Evolutionary conservation across 768 basidiomycete genomes (phyloP), one percentile per base, ranked within the genome.

Genomic region (Aureoboletus auriporus): DNA sequence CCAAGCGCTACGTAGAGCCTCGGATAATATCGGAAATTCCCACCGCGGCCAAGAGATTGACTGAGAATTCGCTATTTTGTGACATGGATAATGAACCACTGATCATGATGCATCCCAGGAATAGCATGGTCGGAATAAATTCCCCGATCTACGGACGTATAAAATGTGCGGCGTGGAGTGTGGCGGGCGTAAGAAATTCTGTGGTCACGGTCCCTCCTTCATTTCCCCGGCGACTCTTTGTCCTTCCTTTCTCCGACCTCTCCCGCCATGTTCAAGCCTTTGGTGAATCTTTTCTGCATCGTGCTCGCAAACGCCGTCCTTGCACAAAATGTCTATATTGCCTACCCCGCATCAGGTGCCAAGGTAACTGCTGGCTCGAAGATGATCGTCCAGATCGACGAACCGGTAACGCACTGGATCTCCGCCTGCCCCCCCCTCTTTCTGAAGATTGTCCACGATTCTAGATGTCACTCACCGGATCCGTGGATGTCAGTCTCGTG

Each of bases 361-460:
- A 47, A 55, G 9, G 61, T 80, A 8, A 14, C 37, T 1, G 61
- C 69, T 14, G 75, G 75, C 11, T 51, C 57, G 2, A 52, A 52
- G 14, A 23, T 78, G 26, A 62, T 53, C 8, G 67, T 79, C 3
- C 64, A 73, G 44, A 51, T 79, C 9, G 70, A 72, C 39, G 64
- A 68, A 47, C 68, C 68, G 5, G 77, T 78, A 47, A 45, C 26
- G 28, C 36, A 29, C 17, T 11, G 11, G 6, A 9, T 30, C 36
- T 14, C 26, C 16, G 28, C 17, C 12, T 17, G 4, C 9, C 28
- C 6, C 26, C 13, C 6, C 26, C 9, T 30, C 28, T 20, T 12
- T 14, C 12, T 9, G 4, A 36, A 33, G 11, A 11, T 14, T 9
- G 8, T 44, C 20, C 12, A 14, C 11, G 23, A 23, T 13, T 17